Evolutionary conservation across 108 stramenopile species (phyloP).

Genomic region (Cyclotella atomus): DNA sequence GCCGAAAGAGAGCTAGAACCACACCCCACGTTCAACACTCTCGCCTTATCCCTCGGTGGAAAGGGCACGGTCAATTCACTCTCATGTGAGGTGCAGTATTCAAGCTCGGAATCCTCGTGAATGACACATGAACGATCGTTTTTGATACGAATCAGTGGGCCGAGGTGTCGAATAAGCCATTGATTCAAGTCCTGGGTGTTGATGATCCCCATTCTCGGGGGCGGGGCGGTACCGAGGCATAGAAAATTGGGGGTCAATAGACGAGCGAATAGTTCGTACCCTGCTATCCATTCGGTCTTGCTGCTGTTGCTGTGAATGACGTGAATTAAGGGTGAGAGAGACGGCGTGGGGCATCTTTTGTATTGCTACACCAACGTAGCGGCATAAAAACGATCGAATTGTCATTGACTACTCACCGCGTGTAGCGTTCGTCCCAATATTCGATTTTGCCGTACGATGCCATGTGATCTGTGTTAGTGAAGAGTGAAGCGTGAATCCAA

Average conservation of each 20-base stretch:
- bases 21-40: slow-evolving; percentile 67
- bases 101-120: slow-evolving; percentile 5
- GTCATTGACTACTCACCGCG: background rate
- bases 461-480: slow-evolving; percentile 15
- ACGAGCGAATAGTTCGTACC: slow-evolving; percentile 17
- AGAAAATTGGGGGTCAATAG: slow-evolving; percentile 32
- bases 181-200: slow-evolving; percentile 12
- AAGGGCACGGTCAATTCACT: slow-evolving; percentile 22
- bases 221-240: slow-evolving; percentile 10
- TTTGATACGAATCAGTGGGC: background rate
- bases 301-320: slow-evolving; percentile 10
- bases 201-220: slow-evolving; percentile 31
- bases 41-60: slow-evolving; percentile 56
- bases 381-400: no score
- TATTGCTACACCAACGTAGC: no score
- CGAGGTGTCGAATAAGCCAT: slow-evolving; percentile 1
- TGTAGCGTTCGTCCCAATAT: slow-evolving; percentile 42
- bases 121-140: slow-evolving; percentile 4
- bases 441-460: slow-evolving; percentile 39
- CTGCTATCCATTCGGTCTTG: slow-evolving; percentile 41
- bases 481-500: background rate
- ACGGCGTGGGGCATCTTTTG: no score
- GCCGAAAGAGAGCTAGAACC: slow-evolving; percentile 68
- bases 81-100: slow-evolving; percentile 21
- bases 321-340: background rate